Evolutionary conservation across 2,329 filamentous ascomycete species (phyloP).

Genomic region (Coccinonectria pachysandricola): DNA sequence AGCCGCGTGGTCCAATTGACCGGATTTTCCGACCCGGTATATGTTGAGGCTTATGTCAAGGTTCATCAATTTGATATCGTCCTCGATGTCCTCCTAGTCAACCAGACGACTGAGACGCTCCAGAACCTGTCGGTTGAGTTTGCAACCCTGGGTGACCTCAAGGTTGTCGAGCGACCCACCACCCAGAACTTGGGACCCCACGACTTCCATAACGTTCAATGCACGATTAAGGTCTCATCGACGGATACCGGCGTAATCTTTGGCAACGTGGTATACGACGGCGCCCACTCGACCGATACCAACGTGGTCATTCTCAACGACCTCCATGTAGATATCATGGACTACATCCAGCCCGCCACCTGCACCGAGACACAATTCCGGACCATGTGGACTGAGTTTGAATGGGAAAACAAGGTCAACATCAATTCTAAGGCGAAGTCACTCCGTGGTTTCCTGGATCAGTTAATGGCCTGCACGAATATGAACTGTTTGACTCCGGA

Average conservation of each 20-base stretch:
- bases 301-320: conserved; percentile 98
- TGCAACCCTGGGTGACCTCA: conserved; percentile 93
- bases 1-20: conserved; percentile 95
- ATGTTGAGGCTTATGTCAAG: conserved; percentile 98
- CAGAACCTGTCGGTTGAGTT: conserved; percentile 98
- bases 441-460: conserved; percentile 81
- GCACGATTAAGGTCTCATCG: conserved; percentile 96
- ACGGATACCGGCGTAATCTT: conserved; percentile 99
- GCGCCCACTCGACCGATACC: conserved; percentile 79
- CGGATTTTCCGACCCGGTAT: conserved; percentile 95
- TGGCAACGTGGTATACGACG: conserved; percentile 96
- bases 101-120: conserved; percentile 91
- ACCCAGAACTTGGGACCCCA: conserved; percentile 93
- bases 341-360: conserved; percentile 95
- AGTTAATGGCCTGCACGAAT: conserved; percentile 95
- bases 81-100: conserved; percentile 89
- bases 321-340: conserved; percentile 98
- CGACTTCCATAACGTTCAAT: conserved; percentile 97
- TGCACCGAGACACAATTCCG: conserved; percentile 98
- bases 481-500: conserved; percentile 98
- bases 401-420: conserved; percentile 99
- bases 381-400: conserved; percentile 99
- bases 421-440: conserved; percentile 96
- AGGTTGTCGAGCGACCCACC: conserved; percentile 92
- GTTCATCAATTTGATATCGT: conserved; percentile 99